Evolutionary conservation across 495 filamentous ascomycete genomes (phyloP), one percentile per base, ranked within the genome.

Genomic region (Penicillium cosmopolitanum): DNA sequence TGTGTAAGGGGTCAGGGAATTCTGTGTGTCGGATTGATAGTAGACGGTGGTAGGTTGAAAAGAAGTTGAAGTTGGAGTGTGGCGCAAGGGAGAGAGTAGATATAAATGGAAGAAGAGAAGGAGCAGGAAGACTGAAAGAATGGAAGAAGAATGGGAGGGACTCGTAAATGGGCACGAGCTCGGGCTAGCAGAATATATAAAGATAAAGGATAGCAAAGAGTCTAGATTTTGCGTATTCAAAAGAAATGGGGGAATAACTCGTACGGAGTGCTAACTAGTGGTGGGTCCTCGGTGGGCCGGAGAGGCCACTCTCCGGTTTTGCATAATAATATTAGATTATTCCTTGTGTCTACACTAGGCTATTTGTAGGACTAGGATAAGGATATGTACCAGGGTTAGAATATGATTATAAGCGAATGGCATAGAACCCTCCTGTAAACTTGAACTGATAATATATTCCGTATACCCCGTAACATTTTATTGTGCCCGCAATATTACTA

Each of bases 231-330:
- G 36, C 28, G 28, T 31, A 31, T 31, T 31, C 28, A 1, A 31
- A 8, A 5, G 21, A 31, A 31, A 31, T 31, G 28, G 28, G 28
- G 28, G 28, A 23, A 23, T 23, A 23, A 23, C 23, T 21, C 19
- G 19, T 21, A 1, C 19, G 19, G 19, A 21, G 25, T 28, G 5
- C 28, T 31, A 31, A 31, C 28, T 31, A 31, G 28, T 31, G 8
- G 28, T 31, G 28, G 28, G 8, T 31, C 28, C 5, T 31, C 36
- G 16, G 47, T 51, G 54, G 54, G 48, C 54, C 59, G 59, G 59
- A 40, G 23, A 52, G 23, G 38, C 28, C 53, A 38, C 25, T 52
- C 25, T 62, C 59, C 59, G 59, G 34, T 55, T 51, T 36, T 57
- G 44, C 54, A 42, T 34, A 23, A 23, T 23, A 23, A 23, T 19